Percentiles rank a stretch among this genome's conserved stretches.
These are phyloP conservation scores for Meripilus lineatus DNA, from an alignment of 1,284 basidiomycete species.

Conservation along the genomic window DNA sequence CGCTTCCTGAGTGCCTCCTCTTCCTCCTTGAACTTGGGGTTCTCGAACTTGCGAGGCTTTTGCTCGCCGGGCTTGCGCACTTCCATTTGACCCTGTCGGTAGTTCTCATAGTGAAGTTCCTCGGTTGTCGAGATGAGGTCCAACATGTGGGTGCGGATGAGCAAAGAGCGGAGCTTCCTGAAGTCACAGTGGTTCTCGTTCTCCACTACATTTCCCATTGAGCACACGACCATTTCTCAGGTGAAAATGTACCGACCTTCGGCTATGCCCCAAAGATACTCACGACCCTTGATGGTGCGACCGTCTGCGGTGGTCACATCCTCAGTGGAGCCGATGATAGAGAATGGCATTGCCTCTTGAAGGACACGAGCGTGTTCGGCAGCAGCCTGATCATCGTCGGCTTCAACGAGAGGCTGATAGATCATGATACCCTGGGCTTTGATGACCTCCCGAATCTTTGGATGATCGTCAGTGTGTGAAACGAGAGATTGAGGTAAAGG, in stretches of 20 bases:
- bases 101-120: slow-evolving; percentile 97
- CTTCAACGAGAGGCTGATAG: slow-evolving; percentile 91
- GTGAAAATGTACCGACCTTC: slow-evolving; percentile 59
- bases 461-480: slow-evolving; percentile 9
- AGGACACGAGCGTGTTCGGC: slow-evolving; percentile 90
- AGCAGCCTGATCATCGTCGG: slow-evolving; percentile 76
- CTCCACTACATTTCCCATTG: slow-evolving; percentile 61
- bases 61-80: slow-evolving; percentile 98
- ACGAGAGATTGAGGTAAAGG: slow-evolving; percentile 3
- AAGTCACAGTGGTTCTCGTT: slow-evolving; percentile 99
- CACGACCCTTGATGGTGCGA: slow-evolving; percentile 91
- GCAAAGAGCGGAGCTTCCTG: slow-evolving; percentile 92
- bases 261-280: slow-evolving; percentile 99
- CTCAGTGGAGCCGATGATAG: slow-evolving; percentile 95
- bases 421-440: slow-evolving; percentile 90
- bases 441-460: slow-evolving; percentile 86
- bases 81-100: slow-evolving; percentile 99
- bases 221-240: background rate
- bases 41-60: slow-evolving; percentile 98
- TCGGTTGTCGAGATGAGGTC: slow-evolving; percentile 96
- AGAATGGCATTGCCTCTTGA: slow-evolving; percentile 92
- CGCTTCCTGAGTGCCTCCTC: slow-evolving; percentile 95
- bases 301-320: slow-evolving; percentile 93
- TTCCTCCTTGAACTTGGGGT: slow-evolving; percentile 99
- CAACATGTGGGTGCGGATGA: slow-evolving; percentile 98